Evolutionary conservation across 2,329 filamentous ascomycete species (phyloP), one percentile per base, ranked within the genome.

Genomic region (Trichophyton verrucosum): DNA sequence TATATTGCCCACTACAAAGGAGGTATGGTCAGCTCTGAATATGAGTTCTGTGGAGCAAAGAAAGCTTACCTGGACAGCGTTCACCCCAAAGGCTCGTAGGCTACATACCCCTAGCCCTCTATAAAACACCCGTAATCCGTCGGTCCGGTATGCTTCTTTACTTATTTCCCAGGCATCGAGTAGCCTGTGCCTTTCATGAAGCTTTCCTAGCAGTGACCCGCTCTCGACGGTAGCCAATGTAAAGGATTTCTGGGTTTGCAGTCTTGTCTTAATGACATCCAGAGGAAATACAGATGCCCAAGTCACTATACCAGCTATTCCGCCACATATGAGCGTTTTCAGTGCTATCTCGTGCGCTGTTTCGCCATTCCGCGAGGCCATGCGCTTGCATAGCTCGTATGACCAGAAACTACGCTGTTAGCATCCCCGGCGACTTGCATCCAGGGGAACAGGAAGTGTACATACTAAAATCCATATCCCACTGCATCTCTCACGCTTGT

Each of bases 391-490:
- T 62, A 91, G 76, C 73, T 95, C 88, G 70, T 96, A 97, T 0
- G 87, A 87, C 88, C 88, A 95, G 73, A 97, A 97, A 71, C 82
- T 83, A 61, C 61, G 51, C 4, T 7, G 33, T 57, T 15, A 60
- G 47, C 38, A 59, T 27, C 8, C 20, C 24, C 20, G 8, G 13
- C 27, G 30, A 30, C 22, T 11, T 3, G 17, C 15, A 36, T 30
- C 15, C 4, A 36, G n/a, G 1, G 24, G 56, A 51, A 63, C 47
- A 62, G 60, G 53, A 17, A 61, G 60, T 30, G 27, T 7, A 69
- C 80, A 68, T 78, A 84, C 81, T 96, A 97, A 73, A 96, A 96
- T 0, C 91, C 92, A 74, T 96, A 97, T n/a, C 92, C 92, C 60
- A 96, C 82, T 61, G 87, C 86, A 74, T 97, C 92, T 57, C 92